These are phyloP conservation scores for Moricandia moricandioides DNA, from an alignment of 345 rosid genomes.

Conservation along the genomic window DNA sequence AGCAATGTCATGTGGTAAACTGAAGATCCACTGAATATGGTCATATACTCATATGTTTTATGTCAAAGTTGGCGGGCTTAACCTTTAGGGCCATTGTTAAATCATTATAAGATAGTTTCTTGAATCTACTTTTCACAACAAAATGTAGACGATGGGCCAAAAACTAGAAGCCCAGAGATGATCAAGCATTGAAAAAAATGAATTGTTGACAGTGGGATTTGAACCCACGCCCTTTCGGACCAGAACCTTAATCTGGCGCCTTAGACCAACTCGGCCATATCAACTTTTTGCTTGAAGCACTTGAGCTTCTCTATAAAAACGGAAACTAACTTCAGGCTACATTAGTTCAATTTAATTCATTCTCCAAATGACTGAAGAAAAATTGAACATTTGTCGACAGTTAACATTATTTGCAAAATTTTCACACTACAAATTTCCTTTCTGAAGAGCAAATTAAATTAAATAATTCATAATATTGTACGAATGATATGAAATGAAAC, in stretches of 20 bases:
- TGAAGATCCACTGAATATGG: not conserved
- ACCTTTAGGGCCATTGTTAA: not conserved
- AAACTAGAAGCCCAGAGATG: not conserved
- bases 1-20: not conserved
- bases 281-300: slow-evolving; percentile 34
- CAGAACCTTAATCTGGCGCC: slow-evolving; percentile 99
- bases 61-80: not conserved
- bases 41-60: not conserved
- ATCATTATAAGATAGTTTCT: not conserved
- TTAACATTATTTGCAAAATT: not conserved
- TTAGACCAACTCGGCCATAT: slow-evolving; percentile 99
- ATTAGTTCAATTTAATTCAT: not conserved
- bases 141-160: not conserved
- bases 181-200: not conserved
- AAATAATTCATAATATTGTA: not conserved
- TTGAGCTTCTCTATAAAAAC: too few relatives aligned
- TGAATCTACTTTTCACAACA: not conserved
- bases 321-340: not conserved
- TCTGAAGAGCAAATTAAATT: not conserved
- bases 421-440: not conserved
- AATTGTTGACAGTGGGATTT: slow-evolving; percentile 89
- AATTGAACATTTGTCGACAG: too few relatives aligned
- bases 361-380: too few relatives aligned
- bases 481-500: not conserved
- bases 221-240: slow-evolving; percentile 99